Base-by-base conservation (phyloP, 768 basidiomycete species). In the Termitomyces sp. region DNA sequence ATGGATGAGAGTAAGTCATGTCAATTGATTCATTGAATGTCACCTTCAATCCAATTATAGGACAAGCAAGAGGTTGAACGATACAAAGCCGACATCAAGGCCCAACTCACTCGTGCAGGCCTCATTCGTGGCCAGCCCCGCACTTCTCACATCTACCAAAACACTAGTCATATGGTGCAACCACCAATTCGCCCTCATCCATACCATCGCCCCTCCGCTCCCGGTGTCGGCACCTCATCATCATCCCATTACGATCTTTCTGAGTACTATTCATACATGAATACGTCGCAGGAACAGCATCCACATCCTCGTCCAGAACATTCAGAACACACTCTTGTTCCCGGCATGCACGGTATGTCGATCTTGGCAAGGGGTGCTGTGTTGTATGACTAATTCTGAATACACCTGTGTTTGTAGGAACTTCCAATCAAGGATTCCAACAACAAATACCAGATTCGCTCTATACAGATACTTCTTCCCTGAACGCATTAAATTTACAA, bases 81-180 rank as follows among this genome's bases (percentile, higher is more conserved):
- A 46, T 92, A 92, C 78, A 92, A 92, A 71, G 89, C 87, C 19
- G 81, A 84, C 59, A 92, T 93, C 71, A 93, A 92, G 71, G 82
- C 86, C 32, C 87, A 91, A 66, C 78, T 92, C 54, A 86, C 87
- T 41, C 78, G 84, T 60, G 84, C 85, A 43, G 89, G 89, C 59
- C 82, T 90, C 66, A 91, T 92, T 63, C 86, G 90, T 34, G 90
- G 90, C 41, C 89, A 91, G 66, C 90, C 89, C 14, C 84, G 89
- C 21, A 74, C 86, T 46, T 79, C 82, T 56, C 75, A 80, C 57
- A 64, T 78, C 53, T 73, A 76, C 60, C 66, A 71, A 37, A 58
- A 60, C 47, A 70, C 76, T 44, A 59, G 65, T 0, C 62, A 69
- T 34, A 56, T 66, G 41, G 40, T 45, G 5, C 60, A 66, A 40